These are phyloP conservation scores for Diaporthe eres DNA, from an alignment of 2,329 filamentous ascomycete species.

Conservation along the genomic window DNA sequence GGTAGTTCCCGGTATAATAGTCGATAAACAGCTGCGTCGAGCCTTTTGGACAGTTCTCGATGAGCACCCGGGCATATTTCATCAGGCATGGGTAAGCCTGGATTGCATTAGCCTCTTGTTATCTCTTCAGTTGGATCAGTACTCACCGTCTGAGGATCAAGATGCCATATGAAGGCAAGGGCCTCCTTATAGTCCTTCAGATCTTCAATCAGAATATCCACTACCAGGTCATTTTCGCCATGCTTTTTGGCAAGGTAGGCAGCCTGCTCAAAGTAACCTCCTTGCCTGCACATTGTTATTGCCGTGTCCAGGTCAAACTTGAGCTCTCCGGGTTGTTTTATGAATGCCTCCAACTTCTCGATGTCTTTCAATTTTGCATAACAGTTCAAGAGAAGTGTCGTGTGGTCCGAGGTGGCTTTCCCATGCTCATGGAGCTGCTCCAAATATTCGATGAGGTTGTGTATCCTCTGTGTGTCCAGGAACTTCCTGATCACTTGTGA, in stretches of 20 bases:
- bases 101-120: conserved; percentile 49
- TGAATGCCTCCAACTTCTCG: conserved; percentile 95
- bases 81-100: conserved; percentile 90
- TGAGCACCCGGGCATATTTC: conserved; percentile 93
- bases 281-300: conserved; percentile 97
- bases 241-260: conserved; percentile 96
- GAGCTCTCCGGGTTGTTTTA: conserved; percentile 92
- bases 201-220: conserved; percentile 96
- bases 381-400: conserved; percentile 93
- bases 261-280: conserved; percentile 96
- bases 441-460: conserved; percentile 96
- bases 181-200: conserved; percentile 92
- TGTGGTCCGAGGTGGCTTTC: conserved; percentile 94
- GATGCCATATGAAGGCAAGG: conserved; percentile 89
- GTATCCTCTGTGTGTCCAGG: conserved; percentile 95
- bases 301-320: conserved; percentile 98
- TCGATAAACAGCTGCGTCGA: conserved; percentile 92
- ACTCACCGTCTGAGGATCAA: conserved; percentile 82
- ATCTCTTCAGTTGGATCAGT: not conserved
- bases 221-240: conserved; percentile 91
- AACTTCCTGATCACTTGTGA: conserved; percentile 98
- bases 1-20: conserved; percentile 91
- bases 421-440: conserved; percentile 96
- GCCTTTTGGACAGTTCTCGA: conserved; percentile 86
- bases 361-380: conserved; percentile 99